These are phyloP conservation scores for Suillus weaverae DNA, from an alignment of 768 basidiomycete genomes.

Conservation along the genomic window DNA sequence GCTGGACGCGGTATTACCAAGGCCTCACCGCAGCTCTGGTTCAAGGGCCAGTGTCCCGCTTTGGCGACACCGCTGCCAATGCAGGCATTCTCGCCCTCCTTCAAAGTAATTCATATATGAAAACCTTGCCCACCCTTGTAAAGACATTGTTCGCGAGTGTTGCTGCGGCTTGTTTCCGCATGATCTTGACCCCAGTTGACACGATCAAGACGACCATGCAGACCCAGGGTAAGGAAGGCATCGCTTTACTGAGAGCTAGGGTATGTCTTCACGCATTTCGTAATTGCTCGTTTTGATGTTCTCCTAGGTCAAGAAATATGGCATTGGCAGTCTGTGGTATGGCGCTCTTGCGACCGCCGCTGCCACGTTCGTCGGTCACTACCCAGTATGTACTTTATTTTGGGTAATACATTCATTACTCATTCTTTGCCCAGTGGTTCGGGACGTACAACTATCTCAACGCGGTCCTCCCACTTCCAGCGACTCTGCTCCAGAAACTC, in stretches of 20 bases:
- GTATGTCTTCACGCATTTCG: slow-evolving; percentile 36
- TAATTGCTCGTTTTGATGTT: not conserved
- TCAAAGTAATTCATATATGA: slow-evolving; percentile 71
- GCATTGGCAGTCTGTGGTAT: slow-evolving; percentile 81
- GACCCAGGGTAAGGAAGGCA: slow-evolving; percentile 76
- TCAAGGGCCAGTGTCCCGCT: slow-evolving; percentile 82
- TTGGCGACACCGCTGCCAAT: slow-evolving; percentile 96
- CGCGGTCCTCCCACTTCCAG: slow-evolving; percentile 55
- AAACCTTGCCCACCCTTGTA: slow-evolving; percentile 55
- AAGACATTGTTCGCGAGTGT: slow-evolving; percentile 81
- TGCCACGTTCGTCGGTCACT: slow-evolving; percentile 92
- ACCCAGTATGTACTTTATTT: slow-evolving; percentile 55
- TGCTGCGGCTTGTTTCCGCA: slow-evolving; percentile 82
- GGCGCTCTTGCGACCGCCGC: slow-evolving; percentile 91
- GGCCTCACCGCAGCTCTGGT: slow-evolving; percentile 84
- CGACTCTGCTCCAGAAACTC: slow-evolving; percentile 57
- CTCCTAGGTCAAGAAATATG: slow-evolving; percentile 66
- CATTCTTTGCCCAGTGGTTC: slow-evolving; percentile 62
- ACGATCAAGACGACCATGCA: slow-evolving; percentile 96
- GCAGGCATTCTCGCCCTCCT: slow-evolving; percentile 87
- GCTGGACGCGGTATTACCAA: slow-evolving; percentile 83
- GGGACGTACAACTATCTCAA: slow-evolving; percentile 82
- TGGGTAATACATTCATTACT: not conserved
- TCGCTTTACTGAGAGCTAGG: slow-evolving; percentile 63
- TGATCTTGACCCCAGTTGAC: slow-evolving; percentile 91